Conservation (phyloP, 2,329 filamentous ascomycete species). For the Hirsutella rhossiliensis region DNA sequence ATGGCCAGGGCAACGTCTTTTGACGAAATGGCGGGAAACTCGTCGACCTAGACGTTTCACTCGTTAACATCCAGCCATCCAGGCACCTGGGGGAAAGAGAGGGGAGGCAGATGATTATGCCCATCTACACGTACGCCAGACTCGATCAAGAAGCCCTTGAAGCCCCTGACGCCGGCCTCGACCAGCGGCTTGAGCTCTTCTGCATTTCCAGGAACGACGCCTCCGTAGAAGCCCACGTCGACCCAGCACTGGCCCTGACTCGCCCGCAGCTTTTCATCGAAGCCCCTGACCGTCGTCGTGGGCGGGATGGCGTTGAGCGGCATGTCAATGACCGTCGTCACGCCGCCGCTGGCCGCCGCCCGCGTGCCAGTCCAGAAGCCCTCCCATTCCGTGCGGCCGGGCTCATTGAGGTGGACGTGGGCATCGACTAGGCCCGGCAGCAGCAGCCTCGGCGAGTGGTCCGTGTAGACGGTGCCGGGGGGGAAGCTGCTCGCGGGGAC, state of each 20-base stretch:
- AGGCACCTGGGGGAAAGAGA: not conserved
- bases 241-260: constrained; percentile 89
- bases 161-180: constrained; percentile 76
- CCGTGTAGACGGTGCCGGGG: constrained; percentile 56
- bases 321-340: constrained; percentile 97
- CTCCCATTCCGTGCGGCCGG: constrained; percentile 95
- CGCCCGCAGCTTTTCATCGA: constrained; percentile 77
- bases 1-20: constrained; percentile 71
- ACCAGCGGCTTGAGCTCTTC: constrained; percentile 69
- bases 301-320: constrained; percentile 93
- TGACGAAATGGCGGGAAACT: constrained; percentile 85
- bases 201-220: constrained; percentile 82
- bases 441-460: constrained; percentile 76
- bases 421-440: constrained; percentile 90
- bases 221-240: constrained; percentile 96
- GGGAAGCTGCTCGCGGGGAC: constrained; percentile 70
- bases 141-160: constrained; percentile 96
- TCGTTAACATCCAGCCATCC: not conserved
- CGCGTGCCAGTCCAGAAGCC: constrained; percentile 92
- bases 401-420: constrained; percentile 95
- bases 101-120: not conserved
- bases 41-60: constrained; percentile 62
- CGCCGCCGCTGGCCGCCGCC: constrained; percentile 87
- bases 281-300: constrained; percentile 74
- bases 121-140: constrained; percentile 59